phyloP scores from a whole-genome alignment of 2,329 filamentous ascomycete species.

The Pestalotiopsis fici region DNA sequence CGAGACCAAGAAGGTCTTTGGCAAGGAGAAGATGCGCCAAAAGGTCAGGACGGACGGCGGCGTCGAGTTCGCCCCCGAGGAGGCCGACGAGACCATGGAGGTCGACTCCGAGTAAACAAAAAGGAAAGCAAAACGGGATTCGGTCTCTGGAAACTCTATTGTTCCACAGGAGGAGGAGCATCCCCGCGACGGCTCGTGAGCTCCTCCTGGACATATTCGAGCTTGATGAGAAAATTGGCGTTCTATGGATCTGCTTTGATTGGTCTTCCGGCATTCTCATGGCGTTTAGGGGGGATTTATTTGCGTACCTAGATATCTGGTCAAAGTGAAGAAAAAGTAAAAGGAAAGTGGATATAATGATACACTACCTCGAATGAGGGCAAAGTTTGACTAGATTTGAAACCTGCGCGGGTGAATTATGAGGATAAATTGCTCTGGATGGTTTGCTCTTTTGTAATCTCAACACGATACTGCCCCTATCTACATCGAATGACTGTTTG shows the following conservation, averaged over 20 bases:
- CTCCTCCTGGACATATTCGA: background rate
- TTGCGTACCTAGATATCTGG: background rate
- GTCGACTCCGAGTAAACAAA: constrained; percentile 33
- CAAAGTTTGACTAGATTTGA: background rate
- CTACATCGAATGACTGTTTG: no score
- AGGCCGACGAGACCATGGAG: constrained; percentile 39
- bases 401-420: no score
- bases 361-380: background rate
- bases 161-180: background rate
- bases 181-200: background rate
- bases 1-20: constrained; percentile 37
- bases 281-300: constrained; percentile 27
- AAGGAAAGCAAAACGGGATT: constrained; percentile 23
- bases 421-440: no score
- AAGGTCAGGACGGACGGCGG: constrained; percentile 39
- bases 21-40: constrained; percentile 39
- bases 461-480: no score
- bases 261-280: constrained; percentile 25
- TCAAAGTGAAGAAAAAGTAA: background rate
- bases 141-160: constrained; percentile 14
- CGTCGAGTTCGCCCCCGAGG: constrained; percentile 41
- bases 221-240: constrained; percentile 19
- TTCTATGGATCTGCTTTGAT: constrained; percentile 20
- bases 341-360: constrained; percentile 6
- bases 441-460: no score